Evolutionary conservation across 108 stramenopile genomes (phyloP).

Genomic region (Skeletonema marinoi): DNA sequence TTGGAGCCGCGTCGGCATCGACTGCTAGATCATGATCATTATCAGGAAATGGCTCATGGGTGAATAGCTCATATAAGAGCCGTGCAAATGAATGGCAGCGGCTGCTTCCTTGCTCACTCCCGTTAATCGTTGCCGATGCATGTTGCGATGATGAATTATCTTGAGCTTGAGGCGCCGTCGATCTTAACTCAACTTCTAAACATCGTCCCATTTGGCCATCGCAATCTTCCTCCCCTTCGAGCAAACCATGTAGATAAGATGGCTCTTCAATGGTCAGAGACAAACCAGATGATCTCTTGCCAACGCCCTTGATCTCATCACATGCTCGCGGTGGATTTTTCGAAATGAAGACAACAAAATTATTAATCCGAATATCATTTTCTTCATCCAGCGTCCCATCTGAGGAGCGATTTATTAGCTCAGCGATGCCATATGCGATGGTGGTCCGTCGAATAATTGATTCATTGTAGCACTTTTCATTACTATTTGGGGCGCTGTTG

Average conservation of each 20-base stretch:
- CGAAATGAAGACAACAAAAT: neutral
- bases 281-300: neutral
- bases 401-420: neutral
- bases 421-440: neutral
- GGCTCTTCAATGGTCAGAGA: neutral
- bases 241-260: neutral
- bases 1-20: neutral
- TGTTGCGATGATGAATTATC: neutral
- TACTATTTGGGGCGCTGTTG: too few species aligned
- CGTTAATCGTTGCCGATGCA: neutral
- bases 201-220: neutral
- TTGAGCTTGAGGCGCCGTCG: neutral
- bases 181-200: neutral
- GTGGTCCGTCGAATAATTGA: neutral
- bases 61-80: slow-evolving; percentile 22
- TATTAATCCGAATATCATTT: neutral
- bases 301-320: slow-evolving; percentile 3
- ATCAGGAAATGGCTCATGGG: neutral
- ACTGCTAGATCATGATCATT: neutral
- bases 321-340: neutral
- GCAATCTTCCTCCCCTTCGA: neutral
- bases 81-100: slow-evolving; percentile 23
- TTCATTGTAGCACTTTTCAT: neutral
- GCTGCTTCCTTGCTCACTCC: neutral
- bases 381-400: neutral